Evolutionary conservation across 108 stramenopile species (phyloP).

Genomic region (Fistulifera solaris): DNA sequence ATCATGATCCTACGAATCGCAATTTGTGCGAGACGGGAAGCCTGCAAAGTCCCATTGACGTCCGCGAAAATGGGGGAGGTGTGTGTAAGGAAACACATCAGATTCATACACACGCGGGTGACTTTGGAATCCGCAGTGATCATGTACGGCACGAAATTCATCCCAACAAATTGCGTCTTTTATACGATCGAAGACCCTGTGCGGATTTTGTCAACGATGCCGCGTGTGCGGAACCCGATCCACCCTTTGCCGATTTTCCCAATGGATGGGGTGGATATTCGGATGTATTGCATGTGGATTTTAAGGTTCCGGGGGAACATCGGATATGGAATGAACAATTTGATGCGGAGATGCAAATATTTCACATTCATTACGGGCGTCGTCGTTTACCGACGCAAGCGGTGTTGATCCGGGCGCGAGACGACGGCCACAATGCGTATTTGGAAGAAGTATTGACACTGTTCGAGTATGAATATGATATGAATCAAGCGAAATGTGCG

Average conservation of each 20-base stretch:
- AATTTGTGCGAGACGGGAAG: conserved; percentile 37
- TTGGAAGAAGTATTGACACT: conserved; percentile 34
- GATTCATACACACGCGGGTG: conserved; percentile 33
- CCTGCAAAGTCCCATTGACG: conserved; percentile 70
- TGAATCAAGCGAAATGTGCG: conserved; percentile 17
- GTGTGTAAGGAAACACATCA: conserved; percentile 43
- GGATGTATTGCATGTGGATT: conserved; percentile 63
- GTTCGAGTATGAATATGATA: conserved; percentile 46
- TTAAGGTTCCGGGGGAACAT: conserved; percentile 78
- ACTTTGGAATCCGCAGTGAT: conserved; percentile 17
- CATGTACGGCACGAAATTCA: conserved; percentile 19
- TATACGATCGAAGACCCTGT: conserved; percentile 33
- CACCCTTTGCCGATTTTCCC: conserved; percentile 66
- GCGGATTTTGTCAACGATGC: conserved; percentile 14
- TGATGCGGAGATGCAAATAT: conserved; percentile 80
- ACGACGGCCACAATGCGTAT: conserved; percentile 23
- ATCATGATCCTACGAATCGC: conserved; percentile 6
- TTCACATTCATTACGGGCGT: conserved; percentile 37
- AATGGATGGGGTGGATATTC: conserved; percentile 54
- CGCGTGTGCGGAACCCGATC: conserved; percentile 29
- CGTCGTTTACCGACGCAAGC: conserved; percentile 23
- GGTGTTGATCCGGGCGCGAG: conserved; percentile 23
- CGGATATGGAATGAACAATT: conserved; percentile 49
- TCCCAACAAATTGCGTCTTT: conserved; percentile 32
- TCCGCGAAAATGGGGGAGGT: conserved; percentile 35